A percentile compares a stretch with the other conserved stretches of the same genome.
Conservation (phyloP, 306 rosid species). For the Quercus variabilis region DNA sequence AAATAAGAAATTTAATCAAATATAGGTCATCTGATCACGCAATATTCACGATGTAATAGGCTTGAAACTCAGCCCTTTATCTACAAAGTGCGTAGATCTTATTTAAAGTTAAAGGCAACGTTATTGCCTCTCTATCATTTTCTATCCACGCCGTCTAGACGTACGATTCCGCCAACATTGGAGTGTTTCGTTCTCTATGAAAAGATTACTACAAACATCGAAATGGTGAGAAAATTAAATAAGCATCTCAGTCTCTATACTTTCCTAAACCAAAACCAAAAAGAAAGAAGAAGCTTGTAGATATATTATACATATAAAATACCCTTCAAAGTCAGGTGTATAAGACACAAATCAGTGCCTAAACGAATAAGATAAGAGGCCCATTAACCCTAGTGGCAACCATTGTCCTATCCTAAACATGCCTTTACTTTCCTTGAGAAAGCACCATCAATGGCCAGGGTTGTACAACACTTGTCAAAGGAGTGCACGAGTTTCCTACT, state of each 20-base stretch:
- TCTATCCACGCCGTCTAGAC: neutral
- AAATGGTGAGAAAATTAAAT: neutral
- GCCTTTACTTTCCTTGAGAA: constrained; percentile 19
- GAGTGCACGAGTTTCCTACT: constrained; percentile 12
- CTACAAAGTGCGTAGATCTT: neutral
- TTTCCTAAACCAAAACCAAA: neutral
- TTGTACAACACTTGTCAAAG: constrained; percentile 5
- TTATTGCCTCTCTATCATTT: neutral
- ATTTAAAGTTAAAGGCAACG: neutral
- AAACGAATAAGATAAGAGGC: constrained; percentile 25
- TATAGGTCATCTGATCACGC: neutral
- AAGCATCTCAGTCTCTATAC: neutral
- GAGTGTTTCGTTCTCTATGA: neutral
- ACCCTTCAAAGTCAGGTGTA: constrained; percentile 11
- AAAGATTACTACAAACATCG: neutral
- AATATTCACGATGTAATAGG: neutral
- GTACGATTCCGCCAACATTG: neutral
- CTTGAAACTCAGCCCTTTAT: neutral
- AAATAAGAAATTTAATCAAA: neutral
- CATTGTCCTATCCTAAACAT: constrained; percentile 27
- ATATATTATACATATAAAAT: neutral
- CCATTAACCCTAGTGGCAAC: constrained; percentile 30
- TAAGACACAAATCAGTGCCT: constrained; percentile 10
- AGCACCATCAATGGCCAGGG: constrained; percentile 7
- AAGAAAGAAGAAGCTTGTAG: too few species aligned